Evolutionary conservation across 2,329 filamentous ascomycete species (phyloP), one percentile per base, ranked within the genome.

Genomic region (Fusarium albosuccineum): DNA sequence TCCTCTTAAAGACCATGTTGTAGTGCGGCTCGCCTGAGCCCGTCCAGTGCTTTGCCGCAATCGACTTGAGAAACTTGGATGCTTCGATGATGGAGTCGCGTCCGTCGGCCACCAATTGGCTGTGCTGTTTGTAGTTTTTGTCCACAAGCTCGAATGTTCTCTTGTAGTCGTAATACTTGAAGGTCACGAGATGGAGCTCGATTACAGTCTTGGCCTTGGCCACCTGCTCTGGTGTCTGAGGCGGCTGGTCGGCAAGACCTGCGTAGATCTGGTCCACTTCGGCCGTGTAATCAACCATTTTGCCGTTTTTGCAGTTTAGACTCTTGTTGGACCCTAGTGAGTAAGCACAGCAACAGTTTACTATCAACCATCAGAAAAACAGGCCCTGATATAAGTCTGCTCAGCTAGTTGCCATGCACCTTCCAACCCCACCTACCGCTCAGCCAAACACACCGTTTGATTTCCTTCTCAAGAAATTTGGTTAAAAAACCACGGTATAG

Each of bases 21-120:
- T 41, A 52, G 49, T 52, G 49, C 34, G 49, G 49, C 37, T 52
- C 49, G 36, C 49, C 49, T 17, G 49, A 37, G 49, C 49, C 49
- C 27, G 27, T 39, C 49, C 49, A 52, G 17, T 52, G 22, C 49
- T 52, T 30, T 9, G 49, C 49, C 22, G 49, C 49, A 41, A 52
- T 52, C 13, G 49, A 52, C 49, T 52, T 52, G 22, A 52, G 26
- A 41, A 52, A 22, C 49, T 52, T 52, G 26, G 49, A 52, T 37
- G 26, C 49, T 41, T 52, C 49, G 17, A 52, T 52, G 36, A 52
- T 52, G 14, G 49, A 52, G 17, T 52, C 49, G 10, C 36, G 49
- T 16, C 49, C 49, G 29, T 41, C 49, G 9, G 22, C 49, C 22
- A 52, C 49, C 36, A 52, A n/a, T 16, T 52, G 37, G 22, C 49